A percentile compares a stretch with the other conserved stretches of the same genome.
Evolutionary conservation across 2,329 filamentous ascomycete genomes (phyloP).

Genomic region (Leptographium lundbergii): DNA sequence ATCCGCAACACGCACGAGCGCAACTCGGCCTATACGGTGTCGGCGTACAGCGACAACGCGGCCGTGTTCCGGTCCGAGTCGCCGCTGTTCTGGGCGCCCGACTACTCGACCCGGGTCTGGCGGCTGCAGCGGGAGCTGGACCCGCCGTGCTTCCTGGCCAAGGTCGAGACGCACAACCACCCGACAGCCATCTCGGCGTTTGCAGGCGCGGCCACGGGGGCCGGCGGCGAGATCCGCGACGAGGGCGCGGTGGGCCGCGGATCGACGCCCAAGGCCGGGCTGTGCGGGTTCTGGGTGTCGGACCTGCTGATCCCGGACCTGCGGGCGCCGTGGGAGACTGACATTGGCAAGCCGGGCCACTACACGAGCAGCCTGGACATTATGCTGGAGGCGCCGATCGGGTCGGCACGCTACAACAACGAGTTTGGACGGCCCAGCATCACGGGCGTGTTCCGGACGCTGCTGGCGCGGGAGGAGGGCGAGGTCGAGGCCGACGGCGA

Average conservation of each 20-base stretch:
- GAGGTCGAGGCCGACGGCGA: slow-evolving; percentile 28
- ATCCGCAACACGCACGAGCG: slow-evolving; percentile 89
- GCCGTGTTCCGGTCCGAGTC: slow-evolving; percentile 71
- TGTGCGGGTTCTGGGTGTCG: slow-evolving; percentile 89
- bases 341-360: slow-evolving; percentile 80
- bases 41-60: slow-evolving; percentile 94
- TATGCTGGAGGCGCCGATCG: slow-evolving; percentile 94
- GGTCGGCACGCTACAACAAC: slow-evolving; percentile 92
- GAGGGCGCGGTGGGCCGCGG: slow-evolving; percentile 90
- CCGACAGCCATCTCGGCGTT: slow-evolving; percentile 92
- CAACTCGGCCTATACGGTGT: slow-evolving; percentile 72
- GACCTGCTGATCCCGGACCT: slow-evolving; percentile 82
- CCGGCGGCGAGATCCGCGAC: slow-evolving; percentile 89
- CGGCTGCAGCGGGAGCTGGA: slow-evolving; percentile 73
- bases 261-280: slow-evolving; percentile 82
- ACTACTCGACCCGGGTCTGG: slow-evolving; percentile 79
- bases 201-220: slow-evolving; percentile 84
- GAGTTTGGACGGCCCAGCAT: slow-evolving; percentile 89
- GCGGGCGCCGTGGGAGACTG: slow-evolving; percentile 76
- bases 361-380: slow-evolving; percentile 92
- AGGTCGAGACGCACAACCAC: slow-evolving; percentile 97
- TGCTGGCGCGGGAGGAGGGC: slow-evolving; percentile 49
- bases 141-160: slow-evolving; percentile 60
- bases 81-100: slow-evolving; percentile 75
- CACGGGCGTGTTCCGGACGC: slow-evolving; percentile 80